These are phyloP conservation scores for Cubamyces lactineus DNA, from an alignment of 768 basidiomycete species.

Conservation along the genomic window DNA sequence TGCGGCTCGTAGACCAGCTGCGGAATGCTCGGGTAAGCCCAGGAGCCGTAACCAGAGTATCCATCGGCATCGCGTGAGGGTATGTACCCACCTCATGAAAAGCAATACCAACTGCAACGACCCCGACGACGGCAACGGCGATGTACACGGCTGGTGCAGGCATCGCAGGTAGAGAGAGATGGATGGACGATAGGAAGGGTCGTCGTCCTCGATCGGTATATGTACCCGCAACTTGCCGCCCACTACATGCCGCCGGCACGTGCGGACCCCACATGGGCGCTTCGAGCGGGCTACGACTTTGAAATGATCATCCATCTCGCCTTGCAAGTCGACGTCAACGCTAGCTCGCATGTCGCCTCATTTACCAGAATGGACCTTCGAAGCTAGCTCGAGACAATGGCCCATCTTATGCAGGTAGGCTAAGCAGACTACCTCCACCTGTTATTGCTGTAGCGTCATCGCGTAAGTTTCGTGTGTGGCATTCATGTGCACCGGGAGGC, in stretches of 20 bases:
- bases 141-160: conserved; percentile 51
- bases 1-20: conserved; percentile 75
- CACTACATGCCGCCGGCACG: not conserved
- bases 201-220: not conserved
- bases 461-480: not conserved
- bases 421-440: too few species aligned
- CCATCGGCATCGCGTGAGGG: not conserved
- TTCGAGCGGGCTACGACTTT: too few species aligned
- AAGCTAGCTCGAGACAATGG: too few species aligned
- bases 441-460: not conserved
- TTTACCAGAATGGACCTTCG: too few species aligned
- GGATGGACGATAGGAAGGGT: conserved; percentile 18
- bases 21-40: not conserved
- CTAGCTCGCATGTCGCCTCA: too few species aligned
- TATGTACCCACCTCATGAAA: conserved; percentile 58
- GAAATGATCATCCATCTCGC: too few species aligned
- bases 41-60: not conserved
- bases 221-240: conserved; percentile 7
- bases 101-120: conserved; percentile 52
- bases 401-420: too few species aligned
- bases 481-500: not conserved
- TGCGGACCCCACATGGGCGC: not conserved
- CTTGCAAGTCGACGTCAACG: too few species aligned
- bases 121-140: conserved; percentile 47
- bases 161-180: conserved; percentile 31